These are phyloP conservation scores for Zizania palustris DNA, from an alignment of 202 grass and related monocot species.

Conservation along the genomic window DNA sequence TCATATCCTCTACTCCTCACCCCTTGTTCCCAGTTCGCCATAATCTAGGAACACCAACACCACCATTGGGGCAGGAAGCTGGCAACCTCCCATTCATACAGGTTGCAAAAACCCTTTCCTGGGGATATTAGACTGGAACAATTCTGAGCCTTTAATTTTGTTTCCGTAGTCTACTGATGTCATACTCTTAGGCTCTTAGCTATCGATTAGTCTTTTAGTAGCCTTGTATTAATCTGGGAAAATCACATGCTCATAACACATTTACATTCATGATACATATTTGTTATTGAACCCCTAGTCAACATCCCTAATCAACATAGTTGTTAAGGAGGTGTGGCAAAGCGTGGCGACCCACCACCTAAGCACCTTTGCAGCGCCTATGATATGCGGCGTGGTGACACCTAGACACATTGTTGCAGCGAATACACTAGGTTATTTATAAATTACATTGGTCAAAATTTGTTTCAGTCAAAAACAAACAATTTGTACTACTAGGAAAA, in stretches of 20 bases:
- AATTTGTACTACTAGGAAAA: too few relatives aligned
- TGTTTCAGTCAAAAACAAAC: too few relatives aligned
- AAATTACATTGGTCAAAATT: too few relatives aligned
- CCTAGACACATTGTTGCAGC: too few relatives aligned
- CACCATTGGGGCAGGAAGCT: background rate
- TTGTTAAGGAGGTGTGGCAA: too few relatives aligned
- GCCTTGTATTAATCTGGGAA: background rate
- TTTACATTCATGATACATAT: background rate
- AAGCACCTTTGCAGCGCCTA: too few relatives aligned
- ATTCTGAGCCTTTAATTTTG: background rate
- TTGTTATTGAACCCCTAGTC: background rate
- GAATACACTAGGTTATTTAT: too few relatives aligned
- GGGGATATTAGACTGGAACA: background rate
- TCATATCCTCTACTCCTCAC: background rate
- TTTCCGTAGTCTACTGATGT: background rate
- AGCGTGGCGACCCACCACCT: too few relatives aligned
- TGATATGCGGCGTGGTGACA: too few relatives aligned
- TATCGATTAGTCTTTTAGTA: constrained; percentile 5
- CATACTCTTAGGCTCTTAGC: background rate
- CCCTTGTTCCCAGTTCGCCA: background rate
- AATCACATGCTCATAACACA: constrained; percentile 17
- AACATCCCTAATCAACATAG: background rate
- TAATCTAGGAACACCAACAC: background rate
- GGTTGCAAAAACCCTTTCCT: background rate
- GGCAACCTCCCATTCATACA: background rate